A percentile compares a stretch with the other conserved stretches of the same genome.
Evolutionary conservation across 345 rosid species (phyloP).

Genomic region (Cardamine occulta): DNA sequence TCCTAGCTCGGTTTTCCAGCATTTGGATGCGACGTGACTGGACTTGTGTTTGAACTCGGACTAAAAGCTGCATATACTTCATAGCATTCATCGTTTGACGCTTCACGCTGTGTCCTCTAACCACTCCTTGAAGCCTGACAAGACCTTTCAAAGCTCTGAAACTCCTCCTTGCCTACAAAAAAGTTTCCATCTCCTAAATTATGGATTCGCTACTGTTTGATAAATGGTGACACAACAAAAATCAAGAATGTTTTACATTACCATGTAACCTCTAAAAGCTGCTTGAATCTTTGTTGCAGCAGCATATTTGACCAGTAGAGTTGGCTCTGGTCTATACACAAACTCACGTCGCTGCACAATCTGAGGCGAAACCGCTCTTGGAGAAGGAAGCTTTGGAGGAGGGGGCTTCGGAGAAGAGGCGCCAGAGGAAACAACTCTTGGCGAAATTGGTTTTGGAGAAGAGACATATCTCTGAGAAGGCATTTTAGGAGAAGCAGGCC

Average conservation of each 20-base stretch:
- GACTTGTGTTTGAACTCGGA: conserved; percentile 93
- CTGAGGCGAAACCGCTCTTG: conserved; percentile 61
- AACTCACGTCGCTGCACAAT: conserved; percentile 58
- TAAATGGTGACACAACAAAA: not conserved
- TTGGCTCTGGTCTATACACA: conserved; percentile 68
- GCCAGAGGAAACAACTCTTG: conserved; percentile 44
- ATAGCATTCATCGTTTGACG: conserved; percentile 87
- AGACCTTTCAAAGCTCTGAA: conserved; percentile 91
- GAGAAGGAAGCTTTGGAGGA: conserved; percentile 67
- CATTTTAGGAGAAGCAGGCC: conserved; percentile 58
- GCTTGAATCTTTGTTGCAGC: conserved; percentile 89
- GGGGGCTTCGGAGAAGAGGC: conserved; percentile 50
- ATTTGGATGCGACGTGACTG: conserved; percentile 91
- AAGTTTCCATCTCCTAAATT: conserved; percentile 5
- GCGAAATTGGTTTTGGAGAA: conserved; percentile 56
- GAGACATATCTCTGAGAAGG: conserved; percentile 49
- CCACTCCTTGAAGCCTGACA: conserved; percentile 96
- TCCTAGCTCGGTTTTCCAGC: conserved; percentile 79
- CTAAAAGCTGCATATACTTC: conserved; percentile 92
- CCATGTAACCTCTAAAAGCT: conserved; percentile 84
- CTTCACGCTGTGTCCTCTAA: conserved; percentile 86
- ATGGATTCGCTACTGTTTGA: not conserved
- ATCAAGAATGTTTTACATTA: conserved; percentile 39
- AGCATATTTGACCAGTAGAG: conserved; percentile 58
- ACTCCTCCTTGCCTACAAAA: conserved; percentile 81